Percentiles rank a stretch among this genome's conserved stretches.
Evolutionary conservation across 257 asterid species (phyloP).

Genomic region (Euphrasia confusa): DNA sequence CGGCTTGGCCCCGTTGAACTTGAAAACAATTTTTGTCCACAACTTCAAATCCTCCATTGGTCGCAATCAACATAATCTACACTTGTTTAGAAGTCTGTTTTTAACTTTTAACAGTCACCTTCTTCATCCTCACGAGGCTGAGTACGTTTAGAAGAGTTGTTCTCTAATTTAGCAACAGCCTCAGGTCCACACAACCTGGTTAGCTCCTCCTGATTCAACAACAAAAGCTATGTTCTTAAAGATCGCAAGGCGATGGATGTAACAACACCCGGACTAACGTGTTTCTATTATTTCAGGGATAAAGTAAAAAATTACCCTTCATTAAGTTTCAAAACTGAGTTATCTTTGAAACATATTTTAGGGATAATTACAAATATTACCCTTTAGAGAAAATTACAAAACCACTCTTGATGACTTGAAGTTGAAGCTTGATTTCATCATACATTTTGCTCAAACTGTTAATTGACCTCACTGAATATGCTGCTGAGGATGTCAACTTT

Average conservation of each 20-base stretch:
- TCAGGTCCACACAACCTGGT: constrained; percentile 1
- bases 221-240: background rate
- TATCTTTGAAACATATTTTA: background rate
- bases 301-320: background rate
- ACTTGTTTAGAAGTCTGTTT: background rate
- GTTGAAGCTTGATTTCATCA: too few species aligned
- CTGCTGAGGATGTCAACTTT: too few species aligned
- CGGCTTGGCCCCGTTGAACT: too few species aligned
- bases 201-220: background rate
- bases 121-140: background rate
- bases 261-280: background rate
- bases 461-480: too few species aligned
- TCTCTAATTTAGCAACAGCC: background rate
- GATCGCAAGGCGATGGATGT: background rate
- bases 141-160: background rate
- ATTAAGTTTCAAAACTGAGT: too few species aligned
- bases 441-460: too few species aligned
- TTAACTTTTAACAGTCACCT: background rate
- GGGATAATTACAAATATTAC: too few species aligned
- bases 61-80: background rate
- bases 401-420: too few species aligned
- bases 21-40: too few species aligned
- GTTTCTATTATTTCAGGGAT: background rate
- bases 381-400: too few species aligned
- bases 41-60: background rate